These are phyloP conservation scores for Carex littledalei DNA, from an alignment of 176 grass and related monocot genomes.

Conservation along the genomic window DNA sequence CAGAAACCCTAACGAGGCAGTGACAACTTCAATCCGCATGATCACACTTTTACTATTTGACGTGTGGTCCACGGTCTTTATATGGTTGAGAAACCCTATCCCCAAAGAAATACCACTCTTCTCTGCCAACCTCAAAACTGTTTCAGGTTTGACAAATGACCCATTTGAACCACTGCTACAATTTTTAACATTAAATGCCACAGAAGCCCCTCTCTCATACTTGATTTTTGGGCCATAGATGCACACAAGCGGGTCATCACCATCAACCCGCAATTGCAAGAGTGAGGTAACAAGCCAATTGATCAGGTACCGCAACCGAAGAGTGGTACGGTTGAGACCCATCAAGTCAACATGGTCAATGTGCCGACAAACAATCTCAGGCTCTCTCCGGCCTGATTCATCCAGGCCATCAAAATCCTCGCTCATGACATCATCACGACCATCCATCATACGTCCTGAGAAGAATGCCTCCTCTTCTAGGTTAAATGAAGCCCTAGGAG, in stretches of 20 bases:
- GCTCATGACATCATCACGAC: constrained; percentile 43
- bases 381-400: constrained; percentile 81
- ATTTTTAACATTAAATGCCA: constrained; percentile 95
- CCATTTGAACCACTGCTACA: constrained; percentile 31
- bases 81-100: constrained; percentile 89
- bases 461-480: constrained; percentile 59
- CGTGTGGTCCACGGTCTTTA: constrained; percentile 46
- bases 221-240: constrained; percentile 99
- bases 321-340: constrained; percentile 94
- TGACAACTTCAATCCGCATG: constrained; percentile 83
- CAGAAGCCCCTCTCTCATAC: constrained; percentile 94
- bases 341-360: constrained; percentile 95
- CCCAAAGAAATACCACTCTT: constrained; percentile 81
- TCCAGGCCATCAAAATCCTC: constrained; percentile 68
- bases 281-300: constrained; percentile 95
- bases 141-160: constrained; percentile 67
- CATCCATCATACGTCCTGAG: constrained; percentile 42
- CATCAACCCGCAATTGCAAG: constrained; percentile 65
- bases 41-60: constrained; percentile 59
- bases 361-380: constrained; percentile 92
- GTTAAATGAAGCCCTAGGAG: constrained; percentile 80
- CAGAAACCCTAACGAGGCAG: constrained; percentile 90
- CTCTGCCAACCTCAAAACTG: constrained; percentile 96
- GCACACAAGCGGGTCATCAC: constrained; percentile 53
- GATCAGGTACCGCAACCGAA: constrained; percentile 85